Evolutionary conservation across 768 basidiomycete species (phyloP), one percentile per base, ranked within the genome.

Genomic region (Tylopilus subfusipes): DNA sequence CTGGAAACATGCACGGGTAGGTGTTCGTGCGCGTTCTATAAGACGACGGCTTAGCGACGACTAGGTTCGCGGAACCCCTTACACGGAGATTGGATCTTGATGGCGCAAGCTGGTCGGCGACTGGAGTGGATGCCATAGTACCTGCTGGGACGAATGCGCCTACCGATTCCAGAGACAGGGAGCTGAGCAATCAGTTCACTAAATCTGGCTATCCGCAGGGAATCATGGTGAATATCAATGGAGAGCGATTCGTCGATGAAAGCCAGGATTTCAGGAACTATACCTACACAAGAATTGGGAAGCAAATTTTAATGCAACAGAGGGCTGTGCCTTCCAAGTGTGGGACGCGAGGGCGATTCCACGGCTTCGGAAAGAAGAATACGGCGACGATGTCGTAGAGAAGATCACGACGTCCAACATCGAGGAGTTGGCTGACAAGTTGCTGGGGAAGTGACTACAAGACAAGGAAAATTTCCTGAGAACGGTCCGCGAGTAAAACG

Each of bases 171-270:
- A 85, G 86, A 19, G 75, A 82, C 52, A 80, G 84, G 47, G 72
- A 73, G 44, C 66, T 85, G 51, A 85, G 82, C 53, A 88, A 89
- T 64, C 84, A 85, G 57, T 85, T 76, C 67, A 88, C 86, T 8
- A 88, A 88, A 67, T 86, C 85, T 11, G 84, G 86, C 2, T 87
- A 88, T 62, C 85, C 86, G 3, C 72, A 86, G 11, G 85, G 86
- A 2, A 75, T 88, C 55, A 87, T 86, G 85, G 68, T 86, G 24
- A 88, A 86, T 61, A 62, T 74, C 0, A 56, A 67, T 2, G 86
- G 86, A 5, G 58, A 67, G 48, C 76, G 86, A 16, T 88, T 88
- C 58, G 85, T 86, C 34, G 84, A 88, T 56, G 86, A 88, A 67
- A 86, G 85, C 34, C 79, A 78, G 45, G 85, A 88, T 69, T 86